Evolutionary conservation across 192 early-diverging fungal species (phyloP), one percentile per base, ranked within the genome.

Genomic region (Mycoemilia scoparia): DNA sequence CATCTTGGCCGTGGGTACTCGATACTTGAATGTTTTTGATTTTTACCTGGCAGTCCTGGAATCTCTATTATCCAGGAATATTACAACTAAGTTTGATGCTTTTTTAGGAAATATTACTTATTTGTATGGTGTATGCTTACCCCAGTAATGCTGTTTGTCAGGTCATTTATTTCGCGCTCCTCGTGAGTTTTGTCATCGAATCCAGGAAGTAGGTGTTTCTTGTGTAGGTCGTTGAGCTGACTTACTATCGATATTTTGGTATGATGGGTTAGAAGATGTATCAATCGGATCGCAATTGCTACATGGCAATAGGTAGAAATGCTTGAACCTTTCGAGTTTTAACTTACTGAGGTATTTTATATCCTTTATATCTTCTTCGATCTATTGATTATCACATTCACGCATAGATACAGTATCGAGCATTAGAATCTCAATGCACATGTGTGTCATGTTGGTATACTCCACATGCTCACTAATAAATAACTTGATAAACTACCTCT

Each of bases 151-250:
- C 81, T 74, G 4, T 75, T 67, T 4, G 89, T 87, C 28, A 89
- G 49, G 14, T 54, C 50, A 21, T 90, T 77, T 32, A 96, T 96
- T 30, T 76, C 77, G 33, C 64, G 60, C 46, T 85, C 79, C 46
- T 85, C 82, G 2, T 51, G 66, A 0, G 70, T 55, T 13, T 74
- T 69, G 58, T 97, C 90, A 37, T 91, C 85, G 41, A 97, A 97
- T 20, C 90, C 90, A 12, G 92, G 92, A 33, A 95, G 46, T 11
- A 90, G 51, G 47, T 89, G 82, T 40, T 79, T 79, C 43, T 76
- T 80, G 56, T 97, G 87, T 60, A 89, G 69, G 4, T 34, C 57
- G 21, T 87, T 77, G 5, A 96, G 68, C 14, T 65, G 32, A 24
- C 41, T 50, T 12, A 41, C n/a, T n/a, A n/a, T n/a, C n/a, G n/a